phyloP scores from a whole-genome alignment of 2,329 filamentous ascomycete genomes.

The Fusarium lateritium region DNA sequence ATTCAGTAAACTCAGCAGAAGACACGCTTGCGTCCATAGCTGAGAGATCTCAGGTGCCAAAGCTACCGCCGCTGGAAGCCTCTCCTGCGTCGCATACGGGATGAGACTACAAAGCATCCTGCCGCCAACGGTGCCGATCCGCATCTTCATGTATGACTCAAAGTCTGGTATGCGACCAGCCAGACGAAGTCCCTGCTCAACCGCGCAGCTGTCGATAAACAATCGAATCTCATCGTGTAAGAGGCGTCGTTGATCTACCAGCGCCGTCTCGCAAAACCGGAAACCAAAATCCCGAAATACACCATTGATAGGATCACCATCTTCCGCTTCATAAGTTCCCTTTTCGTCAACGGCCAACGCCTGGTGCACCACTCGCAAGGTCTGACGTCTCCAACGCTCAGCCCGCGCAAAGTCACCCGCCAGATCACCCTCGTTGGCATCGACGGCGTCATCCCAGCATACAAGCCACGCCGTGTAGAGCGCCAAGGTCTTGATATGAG shows the following conservation, averaged over 20 bases:
- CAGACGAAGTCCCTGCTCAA: slow-evolving; percentile 50
- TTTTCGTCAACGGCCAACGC: slow-evolving; percentile 35
- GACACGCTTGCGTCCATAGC: slow-evolving; percentile 47
- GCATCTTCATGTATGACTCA: slow-evolving; percentile 50
- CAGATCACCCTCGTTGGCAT: slow-evolving; percentile 50
- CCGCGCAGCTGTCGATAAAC: slow-evolving; percentile 47
- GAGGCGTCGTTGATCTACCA: slow-evolving; percentile 34
- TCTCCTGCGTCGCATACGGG: slow-evolving; percentile 41
- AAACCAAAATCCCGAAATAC: slow-evolving; percentile 47
- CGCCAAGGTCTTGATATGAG: slow-evolving; percentile 42
- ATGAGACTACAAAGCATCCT: slow-evolving; percentile 49
- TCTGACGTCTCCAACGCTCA: slow-evolving; percentile 46
- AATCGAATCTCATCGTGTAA: slow-evolving; percentile 43
- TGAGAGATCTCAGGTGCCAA: slow-evolving; percentile 17
- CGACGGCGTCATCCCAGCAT: slow-evolving; percentile 54
- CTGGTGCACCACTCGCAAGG: slow-evolving; percentile 36
- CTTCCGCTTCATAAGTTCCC: neutral
- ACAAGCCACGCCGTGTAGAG: slow-evolving; percentile 51
- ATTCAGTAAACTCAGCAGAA: slow-evolving; percentile 50
- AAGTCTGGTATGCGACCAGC: slow-evolving; percentile 44
- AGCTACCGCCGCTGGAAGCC: slow-evolving; percentile 22
- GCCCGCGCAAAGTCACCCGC: slow-evolving; percentile 47
- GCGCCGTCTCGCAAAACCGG: slow-evolving; percentile 16
- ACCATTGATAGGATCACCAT: slow-evolving; percentile 44
- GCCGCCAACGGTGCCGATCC: slow-evolving; percentile 49